Evolutionary conservation across 2,329 filamentous ascomycete species (phyloP).

Genomic region (Bisporella sp.): DNA sequence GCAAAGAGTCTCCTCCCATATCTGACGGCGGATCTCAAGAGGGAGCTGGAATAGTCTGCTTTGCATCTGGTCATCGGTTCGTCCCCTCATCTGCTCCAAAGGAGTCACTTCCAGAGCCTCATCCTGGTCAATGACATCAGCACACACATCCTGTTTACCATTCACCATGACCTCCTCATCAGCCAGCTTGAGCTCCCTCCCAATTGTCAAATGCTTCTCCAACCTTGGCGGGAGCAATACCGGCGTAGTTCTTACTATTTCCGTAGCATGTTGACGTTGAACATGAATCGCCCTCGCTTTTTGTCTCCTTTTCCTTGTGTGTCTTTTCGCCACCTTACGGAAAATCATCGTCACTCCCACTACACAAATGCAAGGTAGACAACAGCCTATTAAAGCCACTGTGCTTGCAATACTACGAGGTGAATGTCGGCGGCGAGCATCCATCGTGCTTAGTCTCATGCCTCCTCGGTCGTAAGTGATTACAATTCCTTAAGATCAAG

Average conservation of each 20-base stretch:
- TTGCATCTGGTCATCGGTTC: background rate
- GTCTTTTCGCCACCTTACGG: background rate
- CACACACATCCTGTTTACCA: background rate
- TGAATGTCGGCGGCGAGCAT: no score
- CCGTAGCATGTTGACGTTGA: background rate
- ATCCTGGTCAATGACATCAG: background rate
- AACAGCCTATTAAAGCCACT: background rate
- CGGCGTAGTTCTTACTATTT: background rate
- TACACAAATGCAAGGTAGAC: background rate
- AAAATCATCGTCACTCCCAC: background rate
- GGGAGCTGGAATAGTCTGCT: background rate
- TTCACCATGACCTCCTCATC: background rate
- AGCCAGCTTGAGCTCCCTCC: background rate
- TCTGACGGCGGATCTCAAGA: background rate
- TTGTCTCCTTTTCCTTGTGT: background rate
- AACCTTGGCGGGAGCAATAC: background rate
- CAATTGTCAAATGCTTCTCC: background rate
- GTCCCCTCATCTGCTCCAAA: no score
- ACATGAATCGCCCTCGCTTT: background rate
- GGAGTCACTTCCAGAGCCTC: background rate
- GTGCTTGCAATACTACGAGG: no score
- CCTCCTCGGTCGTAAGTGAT: no score
- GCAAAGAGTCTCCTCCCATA: background rate
- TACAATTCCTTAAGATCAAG: no score
- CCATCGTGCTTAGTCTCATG: no score